Base-by-base conservation (phyloP, 2,329 filamentous ascomycete species). In the Drechslerella stenobrocha region DNA sequence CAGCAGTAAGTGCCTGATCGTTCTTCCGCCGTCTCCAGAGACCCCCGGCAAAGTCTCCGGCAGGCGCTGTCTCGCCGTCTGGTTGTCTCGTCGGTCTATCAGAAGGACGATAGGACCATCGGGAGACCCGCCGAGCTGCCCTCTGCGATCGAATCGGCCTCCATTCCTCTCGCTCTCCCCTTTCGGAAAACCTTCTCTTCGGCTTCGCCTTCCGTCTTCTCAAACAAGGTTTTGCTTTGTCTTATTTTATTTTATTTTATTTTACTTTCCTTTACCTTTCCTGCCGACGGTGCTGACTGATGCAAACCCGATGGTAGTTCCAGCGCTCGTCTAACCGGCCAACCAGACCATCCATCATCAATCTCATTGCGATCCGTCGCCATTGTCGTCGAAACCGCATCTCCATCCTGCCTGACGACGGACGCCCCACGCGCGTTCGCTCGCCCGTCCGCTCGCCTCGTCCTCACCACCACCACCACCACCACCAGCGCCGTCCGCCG, bases 301-400 rank as follows among this genome's bases (percentile, higher is more conserved):
- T 15, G 3, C 23, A 15, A 45, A 15, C 5, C 11, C 22, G 22
- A 18, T 42, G 13, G 13, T 18, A 7, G 9, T 42, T 18, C 8
- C 7, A n/a, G 37, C 15, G 7, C 34, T 42, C 37, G 37, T 42
- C 15, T 42, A 42, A 18, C 37, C 37, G 37, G 18, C 37, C 37
- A 42, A 42, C 37, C 37, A 42, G 15, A n/a, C 52, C 22, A 46
- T 34, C 22, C 44, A 18, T 37, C 37, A n/a, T 55, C 32, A 18
- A 45, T 34, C 51, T 13, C 20, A n/a, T n/a, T n/a, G n/a, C n/a
- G n/a, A n/a, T n/a, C n/a, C n/a, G n/a, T n/a, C n/a, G n/a, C 30
- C 53, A 26, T 34, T 42, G 15, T 8, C 52, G 9, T 64, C 51
- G 59, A 64, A 56, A 64, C 59, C 51, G 40, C 45, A 64, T 35